Percentiles rank a stretch among this genome's conserved stretches.
Conservation (phyloP, 371 early-diverging fungal species). For the Mucor piriformis region DNA sequence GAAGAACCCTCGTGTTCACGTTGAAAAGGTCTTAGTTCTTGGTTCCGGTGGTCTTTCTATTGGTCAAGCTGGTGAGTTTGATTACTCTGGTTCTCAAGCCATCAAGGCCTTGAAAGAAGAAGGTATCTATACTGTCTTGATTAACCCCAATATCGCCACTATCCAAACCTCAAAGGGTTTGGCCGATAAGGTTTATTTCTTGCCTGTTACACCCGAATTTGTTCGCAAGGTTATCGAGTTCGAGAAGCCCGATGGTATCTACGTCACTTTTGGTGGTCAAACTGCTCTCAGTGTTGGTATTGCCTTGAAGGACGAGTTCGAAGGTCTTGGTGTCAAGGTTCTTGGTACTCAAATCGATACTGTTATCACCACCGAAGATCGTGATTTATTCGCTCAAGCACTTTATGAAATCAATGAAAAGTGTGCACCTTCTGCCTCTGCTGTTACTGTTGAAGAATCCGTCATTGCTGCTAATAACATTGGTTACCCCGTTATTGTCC, state of each 20-base stretch:
- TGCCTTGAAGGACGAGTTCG: slow-evolving; percentile 84
- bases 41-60: slow-evolving; percentile 96
- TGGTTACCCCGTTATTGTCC: slow-evolving; percentile 91
- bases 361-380: slow-evolving; percentile 91
- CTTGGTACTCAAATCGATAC: slow-evolving; percentile 93
- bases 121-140: slow-evolving; percentile 88
- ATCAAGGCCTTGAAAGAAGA: slow-evolving; percentile 97
- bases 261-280: slow-evolving; percentile 95
- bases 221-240: slow-evolving; percentile 89
- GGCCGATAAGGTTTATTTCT: slow-evolving; percentile 94
- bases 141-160: slow-evolving; percentile 97
- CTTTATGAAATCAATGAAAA: slow-evolving; percentile 84
- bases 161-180: slow-evolving; percentile 93
- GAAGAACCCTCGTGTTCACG: slow-evolving; percentile 55
- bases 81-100: slow-evolving; percentile 95
- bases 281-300: slow-evolving; percentile 94
- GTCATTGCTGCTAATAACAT: slow-evolving; percentile 79
- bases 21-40: slow-evolving; percentile 87
- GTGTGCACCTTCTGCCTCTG: slow-evolving; percentile 82
- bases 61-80: slow-evolving; percentile 98
- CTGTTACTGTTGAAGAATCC: slow-evolving; percentile 80
- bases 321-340: slow-evolving; percentile 80
- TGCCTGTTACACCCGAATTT: slow-evolving; percentile 91
- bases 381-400: slow-evolving; percentile 90
- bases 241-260: slow-evolving; percentile 94